Base-by-base conservation (phyloP, 257 asterid species). In the Dorcoceras hygrometricum region DNA sequence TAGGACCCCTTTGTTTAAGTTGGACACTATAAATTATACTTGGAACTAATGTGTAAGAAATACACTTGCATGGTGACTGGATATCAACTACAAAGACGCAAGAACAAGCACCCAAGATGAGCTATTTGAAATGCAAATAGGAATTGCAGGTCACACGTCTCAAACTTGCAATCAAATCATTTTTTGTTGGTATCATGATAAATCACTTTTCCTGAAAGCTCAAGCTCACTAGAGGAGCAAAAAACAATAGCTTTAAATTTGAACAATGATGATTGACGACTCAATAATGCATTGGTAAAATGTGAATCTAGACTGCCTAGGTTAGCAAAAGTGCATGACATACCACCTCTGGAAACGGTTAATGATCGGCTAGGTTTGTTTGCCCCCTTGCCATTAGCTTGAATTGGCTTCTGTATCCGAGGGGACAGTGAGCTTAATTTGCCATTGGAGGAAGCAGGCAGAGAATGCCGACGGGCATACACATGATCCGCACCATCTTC, bases 261-360 rank as follows among this genome's bases (percentile, higher is more conserved):
- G 16, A 39, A 39, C n/a, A 39, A 39, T 39, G 50, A 39, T 46
- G 53, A 43, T 1, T 2, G 39, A 50, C 54, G 34, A 2, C 11
- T 34, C 20, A 62, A 6, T 22, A 10, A 9, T 20, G 34, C 20
- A 34, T 14, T 39, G 51, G 14, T 7, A 31, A 23, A 14, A 36
- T 11, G 56, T 5, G 25, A 20, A 22, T 23, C 54, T 46, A 46
- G 18, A 18, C 20, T 12, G 22, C 54, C 4, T 5, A 46, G 18
- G 3, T 46, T 14, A 46, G 1, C 2, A 8, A 46, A 26, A 66
- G 22, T 65, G 61, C 63, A 53, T 25, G 18, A 57, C 84, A 82
- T 74, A 89, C 97, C 97, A 54, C 89, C 96, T 82, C 78, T 81
- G 67, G 96, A 77, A 76, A 84, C 31, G 18, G 79, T 67, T 70